Evolutionary conservation across 148 eudicot genomes (phyloP).

Genomic region (Drosera capensis): DNA sequence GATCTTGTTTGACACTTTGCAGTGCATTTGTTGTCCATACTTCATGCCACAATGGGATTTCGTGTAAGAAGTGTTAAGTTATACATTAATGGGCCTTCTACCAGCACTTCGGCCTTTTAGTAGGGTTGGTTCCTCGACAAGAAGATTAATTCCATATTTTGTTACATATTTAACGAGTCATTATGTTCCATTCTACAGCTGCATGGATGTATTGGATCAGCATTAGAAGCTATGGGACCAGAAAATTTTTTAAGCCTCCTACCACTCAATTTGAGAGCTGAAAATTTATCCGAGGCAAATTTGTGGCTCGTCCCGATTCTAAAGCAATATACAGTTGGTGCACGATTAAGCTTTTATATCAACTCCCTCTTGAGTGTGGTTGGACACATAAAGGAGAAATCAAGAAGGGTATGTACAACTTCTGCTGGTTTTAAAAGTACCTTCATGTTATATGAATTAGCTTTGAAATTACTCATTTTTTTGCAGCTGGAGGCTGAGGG

Average conservation of each 20-base stretch:
- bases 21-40: too few relatives aligned
- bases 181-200: constrained; percentile 32
- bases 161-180: too few relatives aligned
- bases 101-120: too few relatives aligned
- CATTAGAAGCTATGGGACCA: constrained; percentile 90
- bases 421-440: too few relatives aligned
- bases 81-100: too few relatives aligned
- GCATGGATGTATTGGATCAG: constrained; percentile 84
- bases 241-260: constrained; percentile 61
- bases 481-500: constrained; percentile 76
- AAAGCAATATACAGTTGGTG: constrained; percentile 73
- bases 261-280: constrained; percentile 64
- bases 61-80: too few relatives aligned
- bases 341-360: constrained; percentile 49
- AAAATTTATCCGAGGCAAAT: constrained; percentile 51
- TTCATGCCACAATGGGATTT: too few relatives aligned
- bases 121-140: too few relatives aligned
- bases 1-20: too few relatives aligned
- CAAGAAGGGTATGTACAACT: constrained; percentile 59
- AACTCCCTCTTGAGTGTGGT: constrained; percentile 46
- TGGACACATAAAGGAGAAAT: constrained; percentile 38
- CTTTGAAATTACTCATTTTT: constrained; percentile 9
- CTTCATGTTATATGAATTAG: too few relatives aligned
- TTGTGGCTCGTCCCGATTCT: constrained; percentile 83
- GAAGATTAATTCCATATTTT: too few relatives aligned